Evolutionary conservation across 2,329 filamentous ascomycete species (phyloP).

Genomic region (Sordariomycetes sp.): DNA sequence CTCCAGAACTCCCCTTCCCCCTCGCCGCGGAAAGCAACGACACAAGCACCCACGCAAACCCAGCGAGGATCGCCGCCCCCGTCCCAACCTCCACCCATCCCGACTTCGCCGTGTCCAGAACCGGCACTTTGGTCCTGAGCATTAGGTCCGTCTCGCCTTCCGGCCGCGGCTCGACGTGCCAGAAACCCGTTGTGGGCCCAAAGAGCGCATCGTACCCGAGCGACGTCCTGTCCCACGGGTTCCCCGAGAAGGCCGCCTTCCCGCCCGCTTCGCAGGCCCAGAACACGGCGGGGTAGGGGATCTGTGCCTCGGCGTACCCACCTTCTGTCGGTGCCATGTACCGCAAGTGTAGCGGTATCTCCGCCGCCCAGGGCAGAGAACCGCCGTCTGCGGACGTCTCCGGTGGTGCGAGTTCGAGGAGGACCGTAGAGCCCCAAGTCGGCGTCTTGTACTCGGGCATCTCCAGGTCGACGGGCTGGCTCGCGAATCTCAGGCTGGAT

Average conservation of each 20-base stretch:
- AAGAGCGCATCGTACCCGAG: constrained; percentile 83
- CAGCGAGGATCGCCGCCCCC: constrained; percentile 44
- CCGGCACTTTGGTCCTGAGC: constrained; percentile 51
- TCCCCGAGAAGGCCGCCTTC: constrained; percentile 57
- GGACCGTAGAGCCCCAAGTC: constrained; percentile 68
- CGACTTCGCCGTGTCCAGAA: constrained; percentile 44
- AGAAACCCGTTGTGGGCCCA: constrained; percentile 66
- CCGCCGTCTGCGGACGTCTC: background rate
- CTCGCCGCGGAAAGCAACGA: constrained; percentile 28
- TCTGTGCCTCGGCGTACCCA: constrained; percentile 41
- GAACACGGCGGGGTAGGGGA: constrained; percentile 78
- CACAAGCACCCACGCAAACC: constrained; percentile 61
- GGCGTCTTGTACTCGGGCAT: constrained; percentile 72
- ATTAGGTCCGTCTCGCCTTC: constrained; percentile 24
- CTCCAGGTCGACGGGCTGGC: constrained; percentile 77
- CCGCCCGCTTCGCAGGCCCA: constrained; percentile 72
- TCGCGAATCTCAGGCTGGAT: constrained; percentile 53
- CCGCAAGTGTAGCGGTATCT: constrained; percentile 75
- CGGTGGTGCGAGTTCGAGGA: constrained; percentile 59
- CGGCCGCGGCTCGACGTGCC: constrained; percentile 56
- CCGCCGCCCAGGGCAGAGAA: constrained; percentile 44
- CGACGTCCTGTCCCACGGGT: constrained; percentile 76
- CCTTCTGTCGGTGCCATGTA: constrained; percentile 57
- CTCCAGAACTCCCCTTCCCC: background rate
- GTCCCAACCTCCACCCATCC: constrained; percentile 44